phyloP scores from a whole-genome alignment of 2,329 filamentous ascomycete species.

The Bipolaris gigantea region DNA sequence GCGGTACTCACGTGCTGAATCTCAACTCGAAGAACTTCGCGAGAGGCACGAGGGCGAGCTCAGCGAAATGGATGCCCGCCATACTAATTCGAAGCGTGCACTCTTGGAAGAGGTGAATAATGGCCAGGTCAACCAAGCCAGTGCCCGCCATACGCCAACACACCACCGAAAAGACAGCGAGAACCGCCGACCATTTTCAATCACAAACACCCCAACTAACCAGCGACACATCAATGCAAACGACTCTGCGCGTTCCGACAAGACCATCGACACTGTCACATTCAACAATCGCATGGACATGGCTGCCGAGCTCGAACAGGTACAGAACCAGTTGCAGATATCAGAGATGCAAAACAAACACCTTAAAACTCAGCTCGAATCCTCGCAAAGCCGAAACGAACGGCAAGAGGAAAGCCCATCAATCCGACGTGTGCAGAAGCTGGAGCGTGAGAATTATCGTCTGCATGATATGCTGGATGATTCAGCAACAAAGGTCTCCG shows the following conservation, averaged over 20 bases:
- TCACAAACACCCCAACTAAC: constrained; percentile 72
- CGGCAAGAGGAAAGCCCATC: constrained; percentile 78
- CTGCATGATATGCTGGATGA: constrained; percentile 95
- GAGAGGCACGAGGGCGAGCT: constrained; percentile 72
- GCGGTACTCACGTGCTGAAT: constrained; percentile 78
- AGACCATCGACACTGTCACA: constrained; percentile 78
- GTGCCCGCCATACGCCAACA: constrained; percentile 66
- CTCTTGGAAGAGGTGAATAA: constrained; percentile 85
- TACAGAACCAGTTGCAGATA: constrained; percentile 92
- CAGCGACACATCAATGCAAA: constrained; percentile 69
- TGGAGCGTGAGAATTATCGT: constrained; percentile 88
- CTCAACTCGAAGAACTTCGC: constrained; percentile 77
- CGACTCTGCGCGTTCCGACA: constrained; percentile 82
- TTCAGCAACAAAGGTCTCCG: constrained; percentile 87
- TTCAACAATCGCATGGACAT: constrained; percentile 90
- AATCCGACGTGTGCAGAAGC: constrained; percentile 78
- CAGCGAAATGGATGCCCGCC: constrained; percentile 63
- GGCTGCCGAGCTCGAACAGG: constrained; percentile 84
- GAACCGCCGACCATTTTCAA: constrained; percentile 66
- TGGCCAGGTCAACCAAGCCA: constrained; percentile 68
- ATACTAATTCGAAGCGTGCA: constrained; percentile 68
- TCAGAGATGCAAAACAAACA: constrained; percentile 95
- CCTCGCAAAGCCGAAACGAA: constrained; percentile 64
- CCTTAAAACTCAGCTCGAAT: constrained; percentile 82
- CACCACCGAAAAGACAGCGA: constrained; percentile 65